Evolutionary conservation across 345 rosid species (phyloP).

Genomic region (Ceriops zippeliana): DNA sequence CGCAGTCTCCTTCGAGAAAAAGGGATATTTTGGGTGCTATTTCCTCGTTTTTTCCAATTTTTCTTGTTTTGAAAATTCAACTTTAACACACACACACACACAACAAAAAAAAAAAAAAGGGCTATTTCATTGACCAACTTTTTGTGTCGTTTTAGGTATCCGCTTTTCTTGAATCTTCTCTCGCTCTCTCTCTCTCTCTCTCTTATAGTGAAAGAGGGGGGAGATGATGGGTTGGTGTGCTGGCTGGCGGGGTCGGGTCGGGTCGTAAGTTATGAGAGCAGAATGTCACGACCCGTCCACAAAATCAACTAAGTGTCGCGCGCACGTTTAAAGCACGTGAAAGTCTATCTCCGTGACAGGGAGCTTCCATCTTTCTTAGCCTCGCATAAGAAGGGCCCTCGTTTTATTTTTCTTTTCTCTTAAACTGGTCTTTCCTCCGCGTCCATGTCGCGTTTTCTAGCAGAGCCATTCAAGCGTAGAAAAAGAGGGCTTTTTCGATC

Average conservation of each 20-base stretch:
- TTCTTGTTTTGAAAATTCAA: constrained; percentile 9
- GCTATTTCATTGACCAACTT: not conserved
- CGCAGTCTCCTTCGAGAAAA: too few species aligned
- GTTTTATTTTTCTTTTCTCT: not conserved
- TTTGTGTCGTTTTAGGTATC: constrained; percentile 1
- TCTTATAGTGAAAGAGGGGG: not conserved
- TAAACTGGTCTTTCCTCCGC: constrained; percentile 14
- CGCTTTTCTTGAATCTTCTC: too few species aligned
- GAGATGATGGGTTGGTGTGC: too few species aligned
- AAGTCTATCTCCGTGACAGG: too few species aligned
- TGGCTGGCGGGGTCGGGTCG: too few species aligned
- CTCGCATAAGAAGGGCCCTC: not conserved
- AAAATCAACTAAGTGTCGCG: too few species aligned
- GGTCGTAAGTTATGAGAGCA: not conserved
- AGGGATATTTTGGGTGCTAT: too few species aligned
- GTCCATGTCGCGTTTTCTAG: constrained; percentile 20
- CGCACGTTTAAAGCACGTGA: too few species aligned
- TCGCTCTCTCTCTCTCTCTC: not conserved
- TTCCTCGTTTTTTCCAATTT: not conserved
- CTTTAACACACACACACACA: too few species aligned
- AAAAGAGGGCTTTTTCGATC: not conserved
- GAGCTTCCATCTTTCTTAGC: not conserved
- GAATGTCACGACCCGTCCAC: too few species aligned
- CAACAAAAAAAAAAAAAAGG: too few species aligned
- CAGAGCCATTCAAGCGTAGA: not conserved